Base-by-base conservation (phyloP, 305 asterid species). In the Vinca major region DNA sequence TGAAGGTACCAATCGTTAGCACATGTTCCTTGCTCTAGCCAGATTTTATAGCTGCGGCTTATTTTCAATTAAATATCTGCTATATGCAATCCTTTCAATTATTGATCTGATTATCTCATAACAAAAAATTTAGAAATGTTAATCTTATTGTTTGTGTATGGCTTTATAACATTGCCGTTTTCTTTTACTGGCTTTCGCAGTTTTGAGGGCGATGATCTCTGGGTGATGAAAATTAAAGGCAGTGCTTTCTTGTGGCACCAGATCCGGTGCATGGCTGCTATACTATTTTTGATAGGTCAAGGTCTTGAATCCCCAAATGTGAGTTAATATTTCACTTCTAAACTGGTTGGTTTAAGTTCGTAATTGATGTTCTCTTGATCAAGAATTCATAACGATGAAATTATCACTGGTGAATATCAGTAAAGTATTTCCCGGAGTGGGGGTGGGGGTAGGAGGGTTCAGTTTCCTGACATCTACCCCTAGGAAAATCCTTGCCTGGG, bases 241-340 rank as follows among this genome's bases (percentile, higher is more conserved):
- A 90, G 95, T 71, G 99, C 97, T 83, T 93, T 93, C 90, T 89
- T 93, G 81, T 93, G 99, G 99, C 99, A 93, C 83, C 99, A 93
- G 86, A 82, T 93, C 76, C 91, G 99, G 62, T 93, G 97, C 86
- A 93, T 93, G 91, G 96, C 85, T 74, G 95, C 96, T 48, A 81
- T 90, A 72, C 85, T 93, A 71, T 87, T 93, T 84, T 77, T 90
- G 86, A 85, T 93, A 82, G 99, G 99, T 77, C 94, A 89, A 77
- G 95, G 89, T 80, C 94, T 90, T 73, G 99, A 93, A 80, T 84
- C 96, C 79, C 84, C 92, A 73, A 74, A 84, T 77, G 99, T 93
- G 73, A 70, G 73, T 19, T 7, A 71, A 17, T 20, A 62, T 48
- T 74, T 69, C 52, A 54, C 36, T 55, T 64, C 12, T 41, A 48